Base-by-base conservation (phyloP, 495 filamentous ascomycete species). In the Xylaria sp. region DNA sequence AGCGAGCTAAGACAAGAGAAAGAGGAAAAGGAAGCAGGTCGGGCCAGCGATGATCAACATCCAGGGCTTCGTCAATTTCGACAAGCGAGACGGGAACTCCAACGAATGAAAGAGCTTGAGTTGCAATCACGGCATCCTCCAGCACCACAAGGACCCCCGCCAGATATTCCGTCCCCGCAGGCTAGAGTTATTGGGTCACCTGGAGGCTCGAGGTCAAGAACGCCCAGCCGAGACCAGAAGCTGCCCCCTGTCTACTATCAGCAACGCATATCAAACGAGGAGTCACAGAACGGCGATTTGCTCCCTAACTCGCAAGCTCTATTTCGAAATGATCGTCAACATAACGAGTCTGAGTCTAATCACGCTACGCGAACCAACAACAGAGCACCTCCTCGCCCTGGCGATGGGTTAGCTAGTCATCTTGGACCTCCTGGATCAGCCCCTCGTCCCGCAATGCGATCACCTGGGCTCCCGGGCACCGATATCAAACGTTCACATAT, bases 321-420 rank as follows among this genome's bases (percentile, higher is more conserved):
- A 14, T 69, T 62, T 0, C 70, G 64, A 33, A 70, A 82, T 4
- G 86, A 85, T 37, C 80, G 89, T 37, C 88, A 90, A 61, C 85
- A 90, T 31, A 91, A 90, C 53, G 86, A 84, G 62, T 92, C 91
- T 0, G 89, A 92, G 59, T 84, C 87, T 0, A 82, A 82, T 57
- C 77, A 86, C 48, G 82, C 82, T 5, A 76, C 75, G 43, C 85
- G 86, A 15, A 88, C 88, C 3, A 85, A 86, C 71, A 88, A 84
- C 70, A 86, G 88, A 24, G 77, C 77, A 14, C 68, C 75, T 12
- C 67, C 75, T 12, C 77, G 80, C 21, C 67, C 80, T 8, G 70
- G 73, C 53, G 87, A 86, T 57, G 81, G 76, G 61, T 78, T 81
- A 24, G 78, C 82, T n/a, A 19, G 21, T 9, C 75, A 82, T 31